Conservation (phyloP, 768 basidiomycete species). For the Boletus subcaerulescens region DNA sequence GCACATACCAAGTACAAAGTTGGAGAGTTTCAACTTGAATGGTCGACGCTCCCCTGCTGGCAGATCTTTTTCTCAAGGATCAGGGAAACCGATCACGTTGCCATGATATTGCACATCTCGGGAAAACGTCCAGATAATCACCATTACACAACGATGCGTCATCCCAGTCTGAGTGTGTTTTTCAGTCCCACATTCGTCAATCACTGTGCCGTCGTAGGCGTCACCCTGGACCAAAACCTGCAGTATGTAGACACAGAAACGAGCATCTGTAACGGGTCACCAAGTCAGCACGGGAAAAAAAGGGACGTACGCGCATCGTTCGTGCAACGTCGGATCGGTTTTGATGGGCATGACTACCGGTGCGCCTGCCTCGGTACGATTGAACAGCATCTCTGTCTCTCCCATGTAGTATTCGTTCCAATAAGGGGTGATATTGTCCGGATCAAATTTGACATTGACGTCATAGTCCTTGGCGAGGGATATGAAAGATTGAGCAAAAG, state of each 20-base stretch:
- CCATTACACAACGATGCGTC: neutral
- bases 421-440: conserved; percentile 12
- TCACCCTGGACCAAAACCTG: conserved; percentile 18
- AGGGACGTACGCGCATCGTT: conserved; percentile 15
- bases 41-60: no score
- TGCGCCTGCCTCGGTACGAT: conserved; percentile 1
- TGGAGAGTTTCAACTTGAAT: no score
- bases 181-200: neutral
- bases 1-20: no score
- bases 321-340: neutral
- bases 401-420: conserved; percentile 7
- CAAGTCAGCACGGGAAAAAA: no score
- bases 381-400: conserved; percentile 17
- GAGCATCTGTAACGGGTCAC: no score
- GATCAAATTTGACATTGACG: conserved; percentile 19
- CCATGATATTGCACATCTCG: no score
- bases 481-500: conserved; percentile 29
- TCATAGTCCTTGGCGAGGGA: conserved; percentile 21
- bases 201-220: conserved; percentile 9
- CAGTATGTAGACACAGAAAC: no score
- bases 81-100: no score
- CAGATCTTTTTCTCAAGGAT: no score
- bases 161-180: no score
- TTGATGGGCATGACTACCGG: conserved; percentile 1
- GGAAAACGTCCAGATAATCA: neutral